These are phyloP conservation scores for Aspergillus diversus DNA, from an alignment of 495 filamentous ascomycete genomes.

Conservation along the genomic window DNA sequence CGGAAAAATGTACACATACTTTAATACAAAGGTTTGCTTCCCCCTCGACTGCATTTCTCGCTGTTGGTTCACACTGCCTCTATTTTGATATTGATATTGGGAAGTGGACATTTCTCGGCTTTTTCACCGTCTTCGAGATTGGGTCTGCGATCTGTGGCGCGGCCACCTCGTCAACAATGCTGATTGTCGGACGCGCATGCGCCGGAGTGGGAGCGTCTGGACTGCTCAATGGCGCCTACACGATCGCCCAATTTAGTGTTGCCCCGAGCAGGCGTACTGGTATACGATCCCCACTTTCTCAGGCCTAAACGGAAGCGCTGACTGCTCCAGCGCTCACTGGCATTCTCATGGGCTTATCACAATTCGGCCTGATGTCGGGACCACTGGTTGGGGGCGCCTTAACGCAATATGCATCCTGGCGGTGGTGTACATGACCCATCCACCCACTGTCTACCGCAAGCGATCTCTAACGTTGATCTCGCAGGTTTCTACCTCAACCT, in stretches of 20 bases:
- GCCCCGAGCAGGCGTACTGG: neutral
- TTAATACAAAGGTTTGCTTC: constrained; percentile 5
- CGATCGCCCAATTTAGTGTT: constrained; percentile 1
- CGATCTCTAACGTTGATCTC: neutral
- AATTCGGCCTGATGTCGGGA: constrained; percentile 41
- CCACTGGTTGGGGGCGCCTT: constrained; percentile 54
- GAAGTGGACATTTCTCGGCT: constrained; percentile 41
- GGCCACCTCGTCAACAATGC: constrained; percentile 63
- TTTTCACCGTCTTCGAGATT: constrained; percentile 63
- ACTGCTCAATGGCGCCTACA: constrained; percentile 19
- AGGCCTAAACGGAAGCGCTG: neutral
- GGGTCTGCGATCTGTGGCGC: constrained; percentile 74
- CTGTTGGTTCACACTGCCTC: neutral
- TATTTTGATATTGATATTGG: neutral
- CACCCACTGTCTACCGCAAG: neutral
- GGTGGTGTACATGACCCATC: constrained; percentile 59
- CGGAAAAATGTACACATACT: constrained; percentile 16
- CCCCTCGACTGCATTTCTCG: neutral
- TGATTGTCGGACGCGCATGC: constrained; percentile 78
- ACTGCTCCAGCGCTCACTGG: constrained; percentile 13
- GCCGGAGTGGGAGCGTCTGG: constrained; percentile 66
- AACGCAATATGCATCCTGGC: constrained; percentile 58
- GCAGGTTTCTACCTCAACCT: constrained; percentile 63
- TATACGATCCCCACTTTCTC: neutral
- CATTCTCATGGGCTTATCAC: constrained; percentile 13